Evolutionary conservation across 2,329 filamentous ascomycete genomes (phyloP), one percentile per base, ranked within the genome.

Genomic region (Metarhizium anisopliae): DNA sequence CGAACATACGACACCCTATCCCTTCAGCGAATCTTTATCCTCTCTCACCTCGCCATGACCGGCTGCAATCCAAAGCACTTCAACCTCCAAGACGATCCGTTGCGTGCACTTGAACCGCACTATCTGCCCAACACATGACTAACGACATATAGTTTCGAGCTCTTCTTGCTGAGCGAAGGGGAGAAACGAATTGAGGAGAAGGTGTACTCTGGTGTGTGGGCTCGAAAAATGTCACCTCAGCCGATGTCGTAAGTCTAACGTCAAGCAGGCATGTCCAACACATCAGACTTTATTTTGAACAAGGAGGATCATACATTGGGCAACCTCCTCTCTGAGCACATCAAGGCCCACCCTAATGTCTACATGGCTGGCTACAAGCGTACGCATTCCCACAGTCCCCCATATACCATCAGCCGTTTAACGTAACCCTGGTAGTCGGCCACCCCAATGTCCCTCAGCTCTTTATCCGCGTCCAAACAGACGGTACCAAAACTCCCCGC

Each of bases 281-380:
- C 89, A n/a, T 89, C 90, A 10, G 89, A 96, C 72, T 99, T 99
- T 76, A 85, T 90, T 57, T 85, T 99, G 74, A 90, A 90, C 74
- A 97, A 96, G 72, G 94, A 99, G 72, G 94, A 99, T 65, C 93
- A 96, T 74, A 96, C 93, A 1, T 82, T 99, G 30, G 94, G 87
- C 64, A 96, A 99, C 71, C 80, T 99, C 55, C 81, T 99, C 56
- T 83, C 87, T 51, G 86, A 90, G 66, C 89, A 93, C 65, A 86
- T 99, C 56, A 85, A 94, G 74, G 85, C 89, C 70, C 87, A 90
- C 65, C 82, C 84, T 18, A 86, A 95, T 68, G 88, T 99, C 64
- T 77, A 87, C 64, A 95, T 97, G 79, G 86, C 92, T 58, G 94
- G 88, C 13, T 99, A 99, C 79, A 95, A 95, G 73, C 84, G 88